Evolutionary conservation across 1,139 yeast genomes (phyloP), one percentile per base, ranked within the genome.

Genomic region (Lodderomyces margitis): DNA sequence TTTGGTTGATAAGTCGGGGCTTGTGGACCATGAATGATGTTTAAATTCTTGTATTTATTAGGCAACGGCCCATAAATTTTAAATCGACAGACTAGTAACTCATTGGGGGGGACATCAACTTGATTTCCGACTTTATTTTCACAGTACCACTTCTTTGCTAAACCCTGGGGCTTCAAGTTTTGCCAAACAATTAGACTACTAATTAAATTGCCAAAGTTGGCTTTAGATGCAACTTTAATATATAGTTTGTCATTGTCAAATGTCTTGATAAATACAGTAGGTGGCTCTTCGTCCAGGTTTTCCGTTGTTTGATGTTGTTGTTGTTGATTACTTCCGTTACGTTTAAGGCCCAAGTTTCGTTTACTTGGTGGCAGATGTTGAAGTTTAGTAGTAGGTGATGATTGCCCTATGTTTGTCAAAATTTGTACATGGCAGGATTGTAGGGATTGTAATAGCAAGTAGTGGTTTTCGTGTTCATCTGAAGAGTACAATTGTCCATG

Each of bases 21-120:
- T 30, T 53, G 56, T 0, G 79, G 78, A 0, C 78, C 78, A 2
- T 56, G 53, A 12, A 68, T 68, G 10, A 70, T 53, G 36, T 71
- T 66, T 32, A 77, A 49, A 47, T 67, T 70, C 47, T 66, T 70
- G 37, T 62, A 55, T 52, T 69, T 68, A 9, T 75, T 47, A 2
- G 79, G 81, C 10, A 79, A 55, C 2, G 86, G 85, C 0, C 86
- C 88, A 57, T 64, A 83, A 1, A 83, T 71, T 56, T 78, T 80
- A 53, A 83, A 80, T 33, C 85, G 70, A 44, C 88, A 82, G 21
- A 82, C 85, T 42, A 82, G 62, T 17, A 83, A 59, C 55, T 58
- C 78, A 52, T 64, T 70, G 46, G 58, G 59, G 28, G 53, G 53
- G 14, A 45, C 46, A 23, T 39, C 41, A n/a, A 42, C 31, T 27